Evolutionary conservation across 208 protist species (phyloP).

Genomic region (Trypanosoma theileri): DNA sequence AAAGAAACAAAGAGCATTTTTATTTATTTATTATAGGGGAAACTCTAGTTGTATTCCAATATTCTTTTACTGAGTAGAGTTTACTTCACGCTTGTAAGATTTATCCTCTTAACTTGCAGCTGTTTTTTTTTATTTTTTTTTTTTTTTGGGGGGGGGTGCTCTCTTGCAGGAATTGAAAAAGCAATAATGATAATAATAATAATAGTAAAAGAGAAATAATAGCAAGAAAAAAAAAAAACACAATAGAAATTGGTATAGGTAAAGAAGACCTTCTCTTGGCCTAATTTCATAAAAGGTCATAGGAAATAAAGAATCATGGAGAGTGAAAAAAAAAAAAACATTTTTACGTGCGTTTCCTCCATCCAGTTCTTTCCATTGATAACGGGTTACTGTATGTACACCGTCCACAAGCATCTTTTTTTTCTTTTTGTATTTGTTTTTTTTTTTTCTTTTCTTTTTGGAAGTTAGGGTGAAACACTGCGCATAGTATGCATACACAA

Average conservation of each 20-base stretch:
- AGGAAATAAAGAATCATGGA: background rate
- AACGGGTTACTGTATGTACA: too few species aligned
- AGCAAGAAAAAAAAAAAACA: background rate
- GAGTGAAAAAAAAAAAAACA: background rate
- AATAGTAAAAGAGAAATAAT: background rate
- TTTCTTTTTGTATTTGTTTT: background rate
- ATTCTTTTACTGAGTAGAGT: too few species aligned
- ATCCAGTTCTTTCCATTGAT: too few species aligned
- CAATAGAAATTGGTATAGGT: background rate
- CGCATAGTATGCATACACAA: background rate
- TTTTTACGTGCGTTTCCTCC: background rate
- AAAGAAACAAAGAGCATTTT: slow-evolving; percentile 6
- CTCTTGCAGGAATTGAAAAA: too few species aligned
- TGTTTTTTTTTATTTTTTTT: too few species aligned
- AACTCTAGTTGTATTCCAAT: too few species aligned
- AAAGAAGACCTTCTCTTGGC: too few species aligned
- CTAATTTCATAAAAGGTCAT: background rate
- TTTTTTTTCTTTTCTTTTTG: background rate
- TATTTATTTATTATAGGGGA: too few species aligned
- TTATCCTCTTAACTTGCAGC: too few species aligned
- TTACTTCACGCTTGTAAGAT: too few species aligned
- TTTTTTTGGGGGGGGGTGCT: too few species aligned
- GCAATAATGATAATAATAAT: background rate
- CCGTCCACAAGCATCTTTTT: background rate
- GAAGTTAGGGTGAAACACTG: background rate